A percentile compares a stretch with the other conserved stretches of the same genome.
Conservation (phyloP, 352 stramenopile species). For the Aphanomyces stellatus region DNA sequence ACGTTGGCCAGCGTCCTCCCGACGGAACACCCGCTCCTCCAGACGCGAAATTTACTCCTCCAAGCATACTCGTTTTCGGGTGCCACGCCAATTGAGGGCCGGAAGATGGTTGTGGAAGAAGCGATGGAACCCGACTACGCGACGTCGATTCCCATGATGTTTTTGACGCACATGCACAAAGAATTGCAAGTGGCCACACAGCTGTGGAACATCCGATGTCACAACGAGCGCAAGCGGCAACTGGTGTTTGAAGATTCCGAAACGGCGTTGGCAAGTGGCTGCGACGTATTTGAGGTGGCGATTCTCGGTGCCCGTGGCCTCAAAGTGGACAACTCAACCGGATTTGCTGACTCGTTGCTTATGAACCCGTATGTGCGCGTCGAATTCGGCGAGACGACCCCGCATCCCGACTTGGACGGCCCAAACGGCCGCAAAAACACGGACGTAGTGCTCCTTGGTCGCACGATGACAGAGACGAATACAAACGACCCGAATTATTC, state of each 20-base stretch:
- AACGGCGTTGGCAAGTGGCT: background rate
- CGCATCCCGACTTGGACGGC: background rate
- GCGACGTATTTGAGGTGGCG: slow-evolving; percentile 10
- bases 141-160: background rate
- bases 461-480: background rate
- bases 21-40: background rate
- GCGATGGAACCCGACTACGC: slow-evolving; percentile 8
- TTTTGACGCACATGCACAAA: slow-evolving; percentile 2
- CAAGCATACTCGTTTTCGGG: slow-evolving; percentile 9
- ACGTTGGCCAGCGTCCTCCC: background rate
- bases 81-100: background rate
- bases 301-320: background rate
- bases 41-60: background rate
- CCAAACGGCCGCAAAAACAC: background rate
- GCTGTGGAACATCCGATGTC: slow-evolving; percentile 14
- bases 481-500: slow-evolving; percentile 6
- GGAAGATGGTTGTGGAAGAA: slow-evolving; percentile 3
- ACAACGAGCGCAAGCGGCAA: slow-evolving; percentile 17
- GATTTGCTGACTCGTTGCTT: background rate
- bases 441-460: background rate
- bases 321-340: background rate
- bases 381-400: slow-evolving; percentile 7
- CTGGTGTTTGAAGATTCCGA: background rate
- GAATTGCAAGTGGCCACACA: background rate
- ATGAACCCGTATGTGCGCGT: slow-evolving; percentile 13